Conservation (phyloP, 2,329 filamentous ascomycete genomes). For the Cercospora sp. region DNA sequence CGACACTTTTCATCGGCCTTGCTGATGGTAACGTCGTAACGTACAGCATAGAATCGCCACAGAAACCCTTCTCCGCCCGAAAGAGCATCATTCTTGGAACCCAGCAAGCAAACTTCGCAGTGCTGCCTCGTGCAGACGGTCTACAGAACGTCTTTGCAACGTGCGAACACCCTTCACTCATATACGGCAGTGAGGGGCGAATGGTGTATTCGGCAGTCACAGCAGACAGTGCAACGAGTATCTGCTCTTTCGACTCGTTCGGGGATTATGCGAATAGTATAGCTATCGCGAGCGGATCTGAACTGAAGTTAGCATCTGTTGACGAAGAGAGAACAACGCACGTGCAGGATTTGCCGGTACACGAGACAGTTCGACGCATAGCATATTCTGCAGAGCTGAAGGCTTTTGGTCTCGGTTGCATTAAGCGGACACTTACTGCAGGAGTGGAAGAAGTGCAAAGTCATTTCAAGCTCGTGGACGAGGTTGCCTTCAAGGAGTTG, state of each 20-base stretch:
- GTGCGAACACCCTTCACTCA: conserved; percentile 89
- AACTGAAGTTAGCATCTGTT: conserved; percentile 77
- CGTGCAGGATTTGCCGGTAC: conserved; percentile 74
- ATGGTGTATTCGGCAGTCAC: conserved; percentile 93
- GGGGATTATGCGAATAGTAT: conserved; percentile 79
- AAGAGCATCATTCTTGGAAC: conserved; percentile 85
- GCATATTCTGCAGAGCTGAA: conserved; percentile 79
- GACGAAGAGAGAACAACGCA: conserved; percentile 87
- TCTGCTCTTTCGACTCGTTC: conserved; percentile 75
- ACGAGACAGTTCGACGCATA: conserved; percentile 81
- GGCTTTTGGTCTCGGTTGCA: conserved; percentile 83
- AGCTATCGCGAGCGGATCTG: conserved; percentile 68
- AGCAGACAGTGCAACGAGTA: conserved; percentile 76
- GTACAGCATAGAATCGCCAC: conserved; percentile 66
- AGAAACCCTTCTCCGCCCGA: conserved; percentile 66
- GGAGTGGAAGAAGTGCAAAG: conserved; percentile 76
- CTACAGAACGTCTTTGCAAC: conserved; percentile 85
- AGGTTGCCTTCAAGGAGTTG: conserved; percentile 79
- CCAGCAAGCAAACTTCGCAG: conserved; percentile 77
- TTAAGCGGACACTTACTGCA: conserved; percentile 69
- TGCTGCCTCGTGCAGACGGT: conserved; percentile 67
- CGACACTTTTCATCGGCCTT: conserved; percentile 85
- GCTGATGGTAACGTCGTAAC: conserved; percentile 89
- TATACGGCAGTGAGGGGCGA: conserved; percentile 83
- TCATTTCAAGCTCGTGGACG: conserved; percentile 86